Percentiles rank a stretch among this genome's conserved stretches.
Evolutionary conservation across 208 protist genomes (phyloP).

Genomic region (Leishmania lainsoni): DNA sequence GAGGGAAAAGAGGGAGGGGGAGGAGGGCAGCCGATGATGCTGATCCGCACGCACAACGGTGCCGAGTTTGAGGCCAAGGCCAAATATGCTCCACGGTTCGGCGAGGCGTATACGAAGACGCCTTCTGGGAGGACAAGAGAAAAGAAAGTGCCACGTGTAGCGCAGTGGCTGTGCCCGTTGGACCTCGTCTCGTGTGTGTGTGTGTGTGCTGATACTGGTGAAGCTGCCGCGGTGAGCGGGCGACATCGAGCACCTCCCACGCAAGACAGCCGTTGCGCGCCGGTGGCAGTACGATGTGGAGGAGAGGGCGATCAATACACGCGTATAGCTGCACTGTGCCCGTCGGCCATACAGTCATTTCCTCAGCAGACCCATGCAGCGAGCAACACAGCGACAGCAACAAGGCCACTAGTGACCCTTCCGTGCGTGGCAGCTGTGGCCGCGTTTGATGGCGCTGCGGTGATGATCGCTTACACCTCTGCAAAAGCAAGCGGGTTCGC

Average conservation of each 20-base stretch:
- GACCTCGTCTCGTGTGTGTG: neutral
- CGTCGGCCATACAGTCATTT: neutral
- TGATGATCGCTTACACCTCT: neutral
- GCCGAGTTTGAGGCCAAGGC: neutral
- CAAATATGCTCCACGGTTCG: neutral
- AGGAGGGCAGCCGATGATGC: neutral
- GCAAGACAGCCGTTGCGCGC: neutral
- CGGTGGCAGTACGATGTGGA: neutral
- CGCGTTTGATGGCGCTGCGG: neutral
- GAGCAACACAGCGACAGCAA: neutral
- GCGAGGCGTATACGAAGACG: neutral
- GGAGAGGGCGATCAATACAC: neutral
- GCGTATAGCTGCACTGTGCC: neutral
- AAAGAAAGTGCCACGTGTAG: neutral
- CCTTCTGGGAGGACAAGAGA: neutral
- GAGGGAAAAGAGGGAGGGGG: neutral
- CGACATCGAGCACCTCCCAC: neutral
- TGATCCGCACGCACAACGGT: neutral
- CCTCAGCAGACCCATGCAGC: neutral
- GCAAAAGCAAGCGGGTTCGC: slow-evolving; percentile 10
- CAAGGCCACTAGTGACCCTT: neutral
- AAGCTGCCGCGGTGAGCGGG: neutral
- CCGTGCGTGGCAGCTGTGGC: neutral
- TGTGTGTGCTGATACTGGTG: neutral
- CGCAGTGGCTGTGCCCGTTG: neutral